A percentile compares a stretch with the other conserved stretches of the same genome.
phyloP scores from a whole-genome alignment of 768 basidiomycete genomes.

The Tricholoma matsutake region DNA sequence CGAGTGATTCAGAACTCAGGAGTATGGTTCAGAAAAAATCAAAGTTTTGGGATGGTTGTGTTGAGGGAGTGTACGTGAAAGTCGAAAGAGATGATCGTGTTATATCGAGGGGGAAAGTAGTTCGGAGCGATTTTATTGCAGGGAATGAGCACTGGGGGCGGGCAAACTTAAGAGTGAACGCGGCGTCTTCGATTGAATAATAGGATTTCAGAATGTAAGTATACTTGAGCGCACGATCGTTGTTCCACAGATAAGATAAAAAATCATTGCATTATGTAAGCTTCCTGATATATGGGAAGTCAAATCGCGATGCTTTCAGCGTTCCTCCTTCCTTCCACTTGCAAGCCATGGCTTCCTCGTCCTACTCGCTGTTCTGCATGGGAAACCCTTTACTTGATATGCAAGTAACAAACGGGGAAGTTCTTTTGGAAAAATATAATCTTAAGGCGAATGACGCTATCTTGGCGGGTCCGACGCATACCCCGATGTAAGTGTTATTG shows the following conservation, averaged over 20 bases:
- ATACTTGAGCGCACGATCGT: too few relatives aligned
- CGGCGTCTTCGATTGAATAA: slow-evolving; percentile 19
- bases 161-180: slow-evolving; percentile 37
- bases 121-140: slow-evolving; percentile 57
- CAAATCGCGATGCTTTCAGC: too few relatives aligned
- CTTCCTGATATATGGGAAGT: too few relatives aligned
- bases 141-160: slow-evolving; percentile 62
- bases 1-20: slow-evolving; percentile 35
- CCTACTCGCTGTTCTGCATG: slow-evolving; percentile 78
- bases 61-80: slow-evolving; percentile 61
- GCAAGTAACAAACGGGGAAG: slow-evolving; percentile 85
- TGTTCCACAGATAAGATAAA: slow-evolving; percentile 27
- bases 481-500: slow-evolving; percentile 61
- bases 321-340: slow-evolving; percentile 1
- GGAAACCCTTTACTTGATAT: slow-evolving; percentile 97
- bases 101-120: slow-evolving; percentile 49
- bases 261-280: slow-evolving; percentile 45
- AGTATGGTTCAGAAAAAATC: slow-evolving; percentile 45
- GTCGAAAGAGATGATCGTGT: slow-evolving; percentile 41
- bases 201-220: too few relatives aligned
- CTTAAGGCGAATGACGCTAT: slow-evolving; percentile 96
- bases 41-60: slow-evolving; percentile 42
- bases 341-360: slow-evolving; percentile 37
- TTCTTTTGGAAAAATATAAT: slow-evolving; percentile 82
- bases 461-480: slow-evolving; percentile 86